These are phyloP conservation scores for Pseudoscleropodium purum DNA, from an alignment of 225 moss, liverwort and hornwort species.

Conservation along the genomic window DNA sequence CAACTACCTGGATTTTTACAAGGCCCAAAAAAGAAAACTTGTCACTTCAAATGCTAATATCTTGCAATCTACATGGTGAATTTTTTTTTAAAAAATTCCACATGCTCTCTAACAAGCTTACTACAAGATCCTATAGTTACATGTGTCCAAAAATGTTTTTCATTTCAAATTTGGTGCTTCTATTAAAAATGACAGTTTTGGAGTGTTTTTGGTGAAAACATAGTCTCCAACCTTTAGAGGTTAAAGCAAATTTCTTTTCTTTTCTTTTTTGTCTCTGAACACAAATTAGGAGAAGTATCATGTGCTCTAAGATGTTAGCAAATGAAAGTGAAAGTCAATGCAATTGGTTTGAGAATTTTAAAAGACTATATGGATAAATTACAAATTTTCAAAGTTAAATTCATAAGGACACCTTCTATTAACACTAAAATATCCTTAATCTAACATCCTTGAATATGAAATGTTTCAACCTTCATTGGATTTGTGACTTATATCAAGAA, in stretches of 20 bases:
- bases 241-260: not conserved
- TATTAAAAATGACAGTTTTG: too few species aligned
- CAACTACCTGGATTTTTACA: too few species aligned
- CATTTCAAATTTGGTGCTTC: too few species aligned
- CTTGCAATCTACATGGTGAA: too few species aligned
- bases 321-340: not conserved
- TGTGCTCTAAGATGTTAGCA: not conserved
- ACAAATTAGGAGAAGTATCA: not conserved
- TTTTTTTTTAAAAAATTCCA: too few species aligned
- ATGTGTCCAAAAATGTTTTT: too few species aligned
- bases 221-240: too few species aligned
- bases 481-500: rapidly evolving
- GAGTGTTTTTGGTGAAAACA: too few species aligned
- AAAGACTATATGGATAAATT: not conserved
- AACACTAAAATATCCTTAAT: not conserved
- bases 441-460: rapidly evolving
- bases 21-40: too few species aligned
- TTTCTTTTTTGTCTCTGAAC: not conserved
- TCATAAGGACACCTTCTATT: not conserved
- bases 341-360: not conserved
- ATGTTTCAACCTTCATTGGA: not conserved
- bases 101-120: too few species aligned
- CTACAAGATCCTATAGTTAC: too few species aligned
- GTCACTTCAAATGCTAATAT: too few species aligned
- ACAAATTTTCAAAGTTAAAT: not conserved